Evolutionary conservation across 306 rosid genomes (phyloP), one percentile per base, ranked within the genome.

Genomic region (Pueraria montana): DNA sequence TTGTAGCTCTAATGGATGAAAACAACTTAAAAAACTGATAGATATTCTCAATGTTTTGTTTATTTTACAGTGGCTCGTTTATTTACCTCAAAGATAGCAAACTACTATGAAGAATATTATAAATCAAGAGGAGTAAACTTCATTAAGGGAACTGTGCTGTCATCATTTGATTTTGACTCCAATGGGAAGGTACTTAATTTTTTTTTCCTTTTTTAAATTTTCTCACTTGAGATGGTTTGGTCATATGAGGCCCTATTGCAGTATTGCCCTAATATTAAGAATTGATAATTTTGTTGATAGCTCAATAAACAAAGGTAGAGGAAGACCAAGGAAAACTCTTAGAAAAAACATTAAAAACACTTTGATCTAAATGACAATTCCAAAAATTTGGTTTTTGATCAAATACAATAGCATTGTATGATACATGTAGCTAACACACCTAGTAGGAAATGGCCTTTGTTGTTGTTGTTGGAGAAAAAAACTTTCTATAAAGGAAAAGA

Each of bases 61-160:
- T 62, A 49, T 73, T 80, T 65, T 87, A 42, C 91, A 96, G 99
- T 96, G 99, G 97, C 97, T 70, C 99, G 99, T 80, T 89, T 96
- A 62, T 94, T 96, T 83, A 94, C 98, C 63, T 84, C 98, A 68
- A 91, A 91, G 92, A 94, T 96, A 26, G 97, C 99, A 55, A 92
- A 38, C 81, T 96, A 80, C 87, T 96, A 96, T 72, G 97, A 96
- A 89, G 97, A 92, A 40, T 92, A 87, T 91, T 96, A 96, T 81
- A 86, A 77, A 87, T 88, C 95, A 49, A 92, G 88, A 85, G 99
- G 98, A 88, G 91, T 96, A 50, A 87, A 90, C 65, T 96, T 96
- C 80, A 40, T 92, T 36, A 92, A 96, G 89, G 99, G 98, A 88
- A 96, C 99, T 80, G 90, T 91, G 48, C 78, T 94, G 83, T 90